Base-by-base conservation (phyloP, 192 early-diverging fungal species). In the Allomyces macrogynus region DNA sequence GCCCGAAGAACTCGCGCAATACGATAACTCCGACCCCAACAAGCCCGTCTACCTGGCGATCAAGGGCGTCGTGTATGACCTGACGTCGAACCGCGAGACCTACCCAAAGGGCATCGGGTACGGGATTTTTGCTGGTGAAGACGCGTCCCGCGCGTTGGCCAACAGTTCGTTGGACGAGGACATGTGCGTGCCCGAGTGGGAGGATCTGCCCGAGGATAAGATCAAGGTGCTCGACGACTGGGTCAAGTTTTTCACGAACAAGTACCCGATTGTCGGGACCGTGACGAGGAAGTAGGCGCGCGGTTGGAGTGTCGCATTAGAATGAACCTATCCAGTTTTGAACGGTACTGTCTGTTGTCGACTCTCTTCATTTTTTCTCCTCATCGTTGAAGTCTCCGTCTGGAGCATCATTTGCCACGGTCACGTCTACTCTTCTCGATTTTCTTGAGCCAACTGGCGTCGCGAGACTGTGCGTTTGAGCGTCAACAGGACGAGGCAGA, bases 51-150 rank as follows among this genome's bases (percentile, higher is more conserved):
- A 89, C 67, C 76, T 92, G n/a, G 90, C 86, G 5, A 75, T 92
- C 63, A 92, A 90, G 72, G 86, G 90, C 10, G 82, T 75, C 63
- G 79, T 92, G 9, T 92, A 84, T 68, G 87, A 92, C 77, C 87
- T 92, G 23, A 75, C 82, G 1, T 32, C 62, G 62, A 80, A 82
- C 63, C 74, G 74, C 24, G 78, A 77, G 43, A 77, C 81, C 75
- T 92, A 92, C 74, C 71, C 74, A 24, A 80, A 81, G 5, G 81
- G 77, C 4, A 67, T 65, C n/a, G 84, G 84, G 61, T 92, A 92
- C 71, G 70, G 74, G 62, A 74, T 82, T 24, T 90, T 92, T 74
- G 86, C 88, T 24, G 90, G 90, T 23, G 86, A 87, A 74, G 90
- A 90, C 71, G 84, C 85, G 18, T 87, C 83, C 11, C 67, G 82